phyloP scores from a whole-genome alignment of 192 early-diverging fungal genomes.

The Rhizophagus sp. region DNA sequence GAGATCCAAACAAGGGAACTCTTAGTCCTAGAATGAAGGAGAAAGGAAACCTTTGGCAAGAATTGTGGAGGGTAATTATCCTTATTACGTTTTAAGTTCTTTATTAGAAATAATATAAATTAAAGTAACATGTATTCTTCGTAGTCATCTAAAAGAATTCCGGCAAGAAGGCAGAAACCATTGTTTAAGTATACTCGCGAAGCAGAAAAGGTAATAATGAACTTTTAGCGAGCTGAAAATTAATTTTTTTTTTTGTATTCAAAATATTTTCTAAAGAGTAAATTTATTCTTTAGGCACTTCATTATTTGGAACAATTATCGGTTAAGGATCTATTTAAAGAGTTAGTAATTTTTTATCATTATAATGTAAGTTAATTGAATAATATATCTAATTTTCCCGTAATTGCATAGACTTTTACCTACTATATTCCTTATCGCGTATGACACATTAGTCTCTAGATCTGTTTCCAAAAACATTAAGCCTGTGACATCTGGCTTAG shows the following conservation, averaged over 20 bases:
- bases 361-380: not conserved
- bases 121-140: conserved; percentile 1
- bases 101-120: not conserved
- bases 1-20: conserved; percentile 37
- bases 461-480: conserved; percentile 49
- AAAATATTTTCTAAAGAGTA: conserved; percentile 29
- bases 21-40: conserved; percentile 83
- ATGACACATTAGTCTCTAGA: conserved; percentile 69
- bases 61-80: conserved; percentile 71
- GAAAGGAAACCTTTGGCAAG: conserved; percentile 83
- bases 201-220: conserved; percentile 65
- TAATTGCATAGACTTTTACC: conserved; percentile 61
- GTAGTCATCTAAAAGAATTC: conserved; percentile 54
- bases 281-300: conserved; percentile 43
- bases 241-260: conserved; percentile 1
- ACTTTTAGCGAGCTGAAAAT: not conserved
- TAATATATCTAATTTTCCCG: not conserved
- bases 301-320: conserved; percentile 65
- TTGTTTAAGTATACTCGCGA: conserved; percentile 78
- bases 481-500: conserved; percentile 42
- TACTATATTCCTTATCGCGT: conserved; percentile 71
- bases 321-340: conserved; percentile 53
- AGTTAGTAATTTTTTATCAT: conserved; percentile 40
- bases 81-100: not conserved
- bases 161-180: conserved; percentile 70